Conservation (phyloP, 2,329 filamentous ascomycete genomes). For the Ascochyta viciae-villosae region DNA sequence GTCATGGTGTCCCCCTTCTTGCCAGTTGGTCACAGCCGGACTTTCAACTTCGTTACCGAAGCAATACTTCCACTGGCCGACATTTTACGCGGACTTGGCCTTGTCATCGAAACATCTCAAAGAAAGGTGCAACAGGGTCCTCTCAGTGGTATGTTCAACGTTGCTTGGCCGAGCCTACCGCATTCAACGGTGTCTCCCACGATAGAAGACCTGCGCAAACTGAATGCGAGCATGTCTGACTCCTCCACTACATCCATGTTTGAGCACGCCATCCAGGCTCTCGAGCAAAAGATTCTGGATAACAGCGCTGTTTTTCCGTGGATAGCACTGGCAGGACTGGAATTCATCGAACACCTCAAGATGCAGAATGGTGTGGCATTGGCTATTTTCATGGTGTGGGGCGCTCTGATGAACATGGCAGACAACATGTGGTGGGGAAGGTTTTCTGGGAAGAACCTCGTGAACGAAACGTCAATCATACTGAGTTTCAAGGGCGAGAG, state of each 20-base stretch:
- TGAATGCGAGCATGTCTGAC: slow-evolving; percentile 3
- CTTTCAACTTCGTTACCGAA: slow-evolving; percentile 11
- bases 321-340: slow-evolving; percentile 7
- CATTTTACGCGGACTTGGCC: slow-evolving; percentile 17
- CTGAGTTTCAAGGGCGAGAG: slow-evolving; percentile 10
- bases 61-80: slow-evolving; percentile 16
- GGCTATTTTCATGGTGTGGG: slow-evolving; percentile 25
- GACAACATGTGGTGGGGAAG: slow-evolving; percentile 22
- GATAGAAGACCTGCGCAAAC: slow-evolving; percentile 7
- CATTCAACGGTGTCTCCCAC: slow-evolving; percentile 7
- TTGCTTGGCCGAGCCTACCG: slow-evolving; percentile 10
- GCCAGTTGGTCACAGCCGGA: slow-evolving; percentile 1
- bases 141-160: slow-evolving; percentile 11
- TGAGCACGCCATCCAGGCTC: slow-evolving; percentile 15
- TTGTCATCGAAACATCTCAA: slow-evolving; percentile 14
- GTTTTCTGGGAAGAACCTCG: slow-evolving; percentile 20
- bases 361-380: slow-evolving; percentile 15
- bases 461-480: slow-evolving; percentile 17
- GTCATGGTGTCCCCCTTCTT: slow-evolving; percentile 21
- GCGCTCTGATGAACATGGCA: slow-evolving; percentile 19
- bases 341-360: slow-evolving; percentile 19
- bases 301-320: slow-evolving; percentile 9
- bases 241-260: background rate
- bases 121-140: slow-evolving; percentile 18
- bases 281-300: slow-evolving; percentile 4